These are phyloP conservation scores for Globisporangium carolinianum DNA, from an alignment of 352 stramenopile species.

Conservation along the genomic window DNA sequence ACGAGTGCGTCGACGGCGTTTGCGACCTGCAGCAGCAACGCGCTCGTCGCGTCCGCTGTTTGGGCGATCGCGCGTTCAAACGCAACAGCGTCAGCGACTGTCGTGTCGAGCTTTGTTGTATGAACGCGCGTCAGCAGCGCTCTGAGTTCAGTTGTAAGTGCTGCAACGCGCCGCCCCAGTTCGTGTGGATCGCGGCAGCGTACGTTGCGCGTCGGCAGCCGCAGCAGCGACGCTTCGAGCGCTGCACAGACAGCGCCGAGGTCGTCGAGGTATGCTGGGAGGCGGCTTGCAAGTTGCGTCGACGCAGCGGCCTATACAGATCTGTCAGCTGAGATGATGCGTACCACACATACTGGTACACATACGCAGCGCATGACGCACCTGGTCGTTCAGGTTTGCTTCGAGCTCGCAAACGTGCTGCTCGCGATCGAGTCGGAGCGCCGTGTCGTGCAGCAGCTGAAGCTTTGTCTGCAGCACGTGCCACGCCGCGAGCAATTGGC, in stretches of 20 bases:
- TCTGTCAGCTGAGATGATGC: not conserved
- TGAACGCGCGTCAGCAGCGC: slow-evolving; percentile 22
- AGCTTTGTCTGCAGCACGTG: slow-evolving; percentile 41
- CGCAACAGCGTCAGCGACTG: slow-evolving; percentile 20
- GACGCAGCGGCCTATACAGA: slow-evolving; percentile 7
- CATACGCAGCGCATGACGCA: slow-evolving; percentile 2
- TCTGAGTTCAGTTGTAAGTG: slow-evolving; percentile 20
- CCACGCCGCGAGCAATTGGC: slow-evolving; percentile 38
- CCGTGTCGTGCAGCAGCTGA: slow-evolving; percentile 35
- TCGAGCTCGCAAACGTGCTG: slow-evolving; percentile 20
- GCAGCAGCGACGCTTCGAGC: slow-evolving; percentile 27
- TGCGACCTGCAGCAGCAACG: slow-evolving; percentile 29
- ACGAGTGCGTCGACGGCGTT: slow-evolving; percentile 29
- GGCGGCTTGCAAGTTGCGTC: slow-evolving; percentile 15
- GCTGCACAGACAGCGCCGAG: slow-evolving; percentile 20
- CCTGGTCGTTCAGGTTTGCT: slow-evolving; percentile 21
- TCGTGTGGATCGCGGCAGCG: slow-evolving; percentile 15
- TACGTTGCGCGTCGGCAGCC: slow-evolving; percentile 25
- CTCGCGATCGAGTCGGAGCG: slow-evolving; percentile 33
- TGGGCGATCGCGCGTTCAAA: slow-evolving; percentile 28
- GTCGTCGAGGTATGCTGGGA: slow-evolving; percentile 14
- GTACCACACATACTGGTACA: not conserved
- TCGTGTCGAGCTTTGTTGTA: slow-evolving; percentile 12
- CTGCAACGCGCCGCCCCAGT: slow-evolving; percentile 26
- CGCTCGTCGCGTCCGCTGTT: slow-evolving; percentile 15